Conservation (phyloP, 2,329 filamentous ascomycete species). For the Triangularia verruculosa region DNA sequence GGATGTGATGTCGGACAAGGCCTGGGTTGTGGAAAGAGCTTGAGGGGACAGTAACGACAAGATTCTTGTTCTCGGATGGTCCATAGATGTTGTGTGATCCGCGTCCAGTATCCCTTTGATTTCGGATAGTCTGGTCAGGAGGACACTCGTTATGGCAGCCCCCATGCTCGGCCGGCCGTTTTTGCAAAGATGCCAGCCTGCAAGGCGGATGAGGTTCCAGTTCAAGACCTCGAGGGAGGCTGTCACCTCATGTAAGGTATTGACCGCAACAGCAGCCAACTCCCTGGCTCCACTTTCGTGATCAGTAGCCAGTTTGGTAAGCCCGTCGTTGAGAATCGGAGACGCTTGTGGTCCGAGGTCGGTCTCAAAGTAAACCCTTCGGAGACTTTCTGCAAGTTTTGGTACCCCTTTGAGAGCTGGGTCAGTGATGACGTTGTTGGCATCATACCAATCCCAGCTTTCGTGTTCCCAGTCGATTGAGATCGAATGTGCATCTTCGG, state of each 20-base stretch:
- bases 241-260: slow-evolving; percentile 47
- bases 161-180: slow-evolving; percentile 66
- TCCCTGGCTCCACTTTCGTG: slow-evolving; percentile 58
- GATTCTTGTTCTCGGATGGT: not conserved
- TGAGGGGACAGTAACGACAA: not conserved
- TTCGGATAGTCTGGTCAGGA: slow-evolving; percentile 45
- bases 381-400: slow-evolving; percentile 54
- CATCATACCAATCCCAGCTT: slow-evolving; percentile 55
- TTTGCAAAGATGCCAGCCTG: slow-evolving; percentile 62
- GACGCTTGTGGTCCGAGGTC: slow-evolving; percentile 47
- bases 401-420: slow-evolving; percentile 53
- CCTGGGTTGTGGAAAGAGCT: not conserved
- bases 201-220: slow-evolving; percentile 54
- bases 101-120: slow-evolving; percentile 30
- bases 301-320: slow-evolving; percentile 52
- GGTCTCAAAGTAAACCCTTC: slow-evolving; percentile 58
- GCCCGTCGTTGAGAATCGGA: slow-evolving; percentile 42
- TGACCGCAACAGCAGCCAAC: slow-evolving; percentile 53
- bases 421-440: slow-evolving; percentile 46
- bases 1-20: slow-evolving; percentile 22
- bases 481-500: slow-evolving; percentile 40
- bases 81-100: not conserved
- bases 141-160: slow-evolving; percentile 52
- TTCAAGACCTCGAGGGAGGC: slow-evolving; percentile 31
- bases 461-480: slow-evolving; percentile 62